Conservation (phyloP, 106 monocot species). For the Dioscorea zingiberensis region DNA sequence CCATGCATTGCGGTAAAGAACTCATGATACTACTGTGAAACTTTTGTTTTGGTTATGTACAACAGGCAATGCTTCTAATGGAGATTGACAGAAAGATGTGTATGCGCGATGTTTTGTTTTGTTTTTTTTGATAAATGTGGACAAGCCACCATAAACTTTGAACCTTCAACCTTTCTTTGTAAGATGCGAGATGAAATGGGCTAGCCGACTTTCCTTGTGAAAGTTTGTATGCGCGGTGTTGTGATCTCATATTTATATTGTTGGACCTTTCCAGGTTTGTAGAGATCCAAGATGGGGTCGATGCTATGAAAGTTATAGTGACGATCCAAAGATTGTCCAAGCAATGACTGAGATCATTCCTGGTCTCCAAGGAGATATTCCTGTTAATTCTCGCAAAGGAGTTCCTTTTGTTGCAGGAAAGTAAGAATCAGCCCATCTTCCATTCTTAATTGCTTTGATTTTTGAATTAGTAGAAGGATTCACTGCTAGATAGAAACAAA, state of each 20-base stretch:
- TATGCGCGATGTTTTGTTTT: too few relatives aligned
- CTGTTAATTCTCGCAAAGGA: conserved; percentile 29
- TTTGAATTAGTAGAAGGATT: too few relatives aligned
- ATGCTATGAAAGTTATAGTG: conserved; percentile 62
- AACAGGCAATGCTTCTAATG: too few relatives aligned
- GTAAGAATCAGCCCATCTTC: conserved; percentile 12
- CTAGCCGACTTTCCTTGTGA: too few relatives aligned
- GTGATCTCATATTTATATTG: neutral
- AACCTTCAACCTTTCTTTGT: too few relatives aligned
- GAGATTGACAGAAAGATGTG: too few relatives aligned
- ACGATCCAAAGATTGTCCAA: conserved; percentile 42
- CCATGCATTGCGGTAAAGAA: conserved; percentile 55
- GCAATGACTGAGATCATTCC: conserved; percentile 53
- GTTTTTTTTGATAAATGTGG: too few relatives aligned
- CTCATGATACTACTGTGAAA: neutral
- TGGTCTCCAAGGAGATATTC: conserved; percentile 49
- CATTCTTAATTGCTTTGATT: too few relatives aligned
- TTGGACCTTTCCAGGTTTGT: conserved; percentile 28
- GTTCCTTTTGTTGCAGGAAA: conserved; percentile 40
- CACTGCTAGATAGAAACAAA: too few relatives aligned
- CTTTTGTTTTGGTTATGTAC: neutral
- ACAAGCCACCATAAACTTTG: too few relatives aligned
- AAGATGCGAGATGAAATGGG: too few relatives aligned
- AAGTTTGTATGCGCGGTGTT: neutral
- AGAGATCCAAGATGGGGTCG: conserved; percentile 70